phyloP scores from a whole-genome alignment of 2,329 filamentous ascomycete genomes.

The Corniculantispora saksenae region DNA sequence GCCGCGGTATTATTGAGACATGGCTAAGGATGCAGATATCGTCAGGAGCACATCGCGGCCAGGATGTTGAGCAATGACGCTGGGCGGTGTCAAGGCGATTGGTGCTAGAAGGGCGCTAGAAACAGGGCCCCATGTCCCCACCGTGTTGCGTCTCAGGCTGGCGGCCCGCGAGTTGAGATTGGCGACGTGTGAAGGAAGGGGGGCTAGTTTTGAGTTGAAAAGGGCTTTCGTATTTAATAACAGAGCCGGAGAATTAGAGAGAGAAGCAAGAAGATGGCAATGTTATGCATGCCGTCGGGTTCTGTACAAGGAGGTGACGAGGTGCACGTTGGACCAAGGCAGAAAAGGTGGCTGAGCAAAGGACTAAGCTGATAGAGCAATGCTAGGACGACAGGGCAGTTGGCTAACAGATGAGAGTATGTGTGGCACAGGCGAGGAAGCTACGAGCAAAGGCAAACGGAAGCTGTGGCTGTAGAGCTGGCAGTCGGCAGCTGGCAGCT shows the following conservation, averaged over 20 bases:
- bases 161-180: neutral
- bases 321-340: neutral
- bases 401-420: neutral
- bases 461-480: neutral
- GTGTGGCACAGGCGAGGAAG: neutral
- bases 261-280: too few species aligned
- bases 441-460: neutral
- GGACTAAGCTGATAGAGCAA: neutral
- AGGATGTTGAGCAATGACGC: neutral
- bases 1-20: neutral
- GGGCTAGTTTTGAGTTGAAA: neutral
- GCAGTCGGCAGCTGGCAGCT: neutral
- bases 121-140: neutral
- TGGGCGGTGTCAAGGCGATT: neutral
- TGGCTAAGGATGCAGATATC: neutral
- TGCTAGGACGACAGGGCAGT: neutral
- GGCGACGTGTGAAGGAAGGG: neutral
- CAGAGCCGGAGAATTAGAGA: neutral
- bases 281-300: neutral
- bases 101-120: constrained; percentile 8
- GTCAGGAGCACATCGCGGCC: neutral
- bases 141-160: neutral
- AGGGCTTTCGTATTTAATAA: neutral
- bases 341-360: constrained; percentile 2
- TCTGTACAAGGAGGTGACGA: constrained; percentile 3